These are phyloP conservation scores for Triadica sebifera DNA, from an alignment of 345 rosid species.

Conservation along the genomic window DNA sequence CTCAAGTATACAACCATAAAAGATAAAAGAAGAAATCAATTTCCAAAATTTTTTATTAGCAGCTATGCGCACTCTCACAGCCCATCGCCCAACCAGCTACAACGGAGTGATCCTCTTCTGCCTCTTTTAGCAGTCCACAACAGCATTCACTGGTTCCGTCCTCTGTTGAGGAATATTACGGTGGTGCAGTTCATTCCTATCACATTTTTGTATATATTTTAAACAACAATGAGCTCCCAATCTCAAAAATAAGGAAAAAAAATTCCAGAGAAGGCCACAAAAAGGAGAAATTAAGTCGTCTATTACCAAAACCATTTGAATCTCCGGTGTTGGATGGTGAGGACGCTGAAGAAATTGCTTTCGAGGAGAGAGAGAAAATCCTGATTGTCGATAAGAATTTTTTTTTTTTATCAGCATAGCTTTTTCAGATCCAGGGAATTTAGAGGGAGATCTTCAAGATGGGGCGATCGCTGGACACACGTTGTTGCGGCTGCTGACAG, in stretches of 20 bases:
- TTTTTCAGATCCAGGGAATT: conserved; percentile 89
- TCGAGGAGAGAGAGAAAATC: conserved; percentile 64
- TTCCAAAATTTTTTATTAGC: too few relatives aligned
- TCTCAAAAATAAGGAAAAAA: conserved; percentile 30
- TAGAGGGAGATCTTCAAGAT: conserved; percentile 96
- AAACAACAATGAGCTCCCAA: conserved; percentile 23
- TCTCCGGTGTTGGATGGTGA: conserved; percentile 35
- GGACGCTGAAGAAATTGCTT: conserved; percentile 44
- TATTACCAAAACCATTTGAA: conserved; percentile 33
- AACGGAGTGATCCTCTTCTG: background rate
- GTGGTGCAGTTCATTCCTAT: background rate
- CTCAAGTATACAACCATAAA: too few relatives aligned
- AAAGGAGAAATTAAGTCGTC: conserved; percentile 44
- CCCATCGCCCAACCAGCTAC: background rate
- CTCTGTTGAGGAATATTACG: background rate
- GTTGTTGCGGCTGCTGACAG: conserved; percentile 80
- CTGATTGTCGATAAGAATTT: conserved; percentile 53
- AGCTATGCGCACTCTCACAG: background rate
- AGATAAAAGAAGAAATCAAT: too few relatives aligned
- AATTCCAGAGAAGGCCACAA: conserved; percentile 21
- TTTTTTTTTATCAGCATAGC: conserved; percentile 94
- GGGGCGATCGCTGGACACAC: conserved; percentile 94
- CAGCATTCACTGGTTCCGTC: too few relatives aligned
- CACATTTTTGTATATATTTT: background rate
- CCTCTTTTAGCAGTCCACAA: background rate